phyloP scores from a whole-genome alignment of 176 grass and related monocot genomes.

The Phyllostachys edulis region DNA sequence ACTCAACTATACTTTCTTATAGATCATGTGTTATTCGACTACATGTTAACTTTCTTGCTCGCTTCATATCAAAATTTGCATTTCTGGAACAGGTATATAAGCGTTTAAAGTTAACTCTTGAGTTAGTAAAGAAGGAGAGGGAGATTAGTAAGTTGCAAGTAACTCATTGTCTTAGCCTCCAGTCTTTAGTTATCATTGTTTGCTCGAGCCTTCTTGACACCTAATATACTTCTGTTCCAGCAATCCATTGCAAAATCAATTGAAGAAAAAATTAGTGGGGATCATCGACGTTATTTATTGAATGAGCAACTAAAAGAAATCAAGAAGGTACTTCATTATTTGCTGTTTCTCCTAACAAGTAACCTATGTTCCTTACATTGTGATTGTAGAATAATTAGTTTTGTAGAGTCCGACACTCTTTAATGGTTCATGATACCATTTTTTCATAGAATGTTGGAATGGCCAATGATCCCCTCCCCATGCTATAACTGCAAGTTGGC shows the following conservation, averaged over 20 bases:
- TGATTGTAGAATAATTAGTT: neutral
- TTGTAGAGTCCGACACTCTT: neutral
- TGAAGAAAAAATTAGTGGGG: conserved; percentile 98
- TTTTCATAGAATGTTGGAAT: neutral
- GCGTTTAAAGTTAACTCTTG: conserved; percentile 88
- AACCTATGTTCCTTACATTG: conserved; percentile 5
- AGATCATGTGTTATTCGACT: neutral
- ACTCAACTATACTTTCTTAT: neutral
- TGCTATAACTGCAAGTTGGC: neutral
- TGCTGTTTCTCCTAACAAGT: neutral
- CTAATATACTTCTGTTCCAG: conserved; percentile 48
- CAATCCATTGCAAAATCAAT: conserved; percentile 99
- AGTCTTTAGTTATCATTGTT: conserved; percentile 21
- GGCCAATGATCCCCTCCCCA: neutral
- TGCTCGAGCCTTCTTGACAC: conserved; percentile 7
- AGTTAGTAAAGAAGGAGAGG: conserved; percentile 95
- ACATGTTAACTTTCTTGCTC: conserved; percentile 22
- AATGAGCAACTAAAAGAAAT: conserved; percentile 99
- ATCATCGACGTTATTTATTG: conserved; percentile 94
- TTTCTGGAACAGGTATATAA: conserved; percentile 81
- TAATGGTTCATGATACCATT: neutral
- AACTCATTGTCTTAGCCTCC: conserved; percentile 18
- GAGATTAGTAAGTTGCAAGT: conserved; percentile 99
- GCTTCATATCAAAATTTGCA: conserved; percentile 29
- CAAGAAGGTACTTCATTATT: conserved; percentile 72